Base-by-base conservation (phyloP, 768 basidiomycete genomes). In the Suillus sp. region DNA sequence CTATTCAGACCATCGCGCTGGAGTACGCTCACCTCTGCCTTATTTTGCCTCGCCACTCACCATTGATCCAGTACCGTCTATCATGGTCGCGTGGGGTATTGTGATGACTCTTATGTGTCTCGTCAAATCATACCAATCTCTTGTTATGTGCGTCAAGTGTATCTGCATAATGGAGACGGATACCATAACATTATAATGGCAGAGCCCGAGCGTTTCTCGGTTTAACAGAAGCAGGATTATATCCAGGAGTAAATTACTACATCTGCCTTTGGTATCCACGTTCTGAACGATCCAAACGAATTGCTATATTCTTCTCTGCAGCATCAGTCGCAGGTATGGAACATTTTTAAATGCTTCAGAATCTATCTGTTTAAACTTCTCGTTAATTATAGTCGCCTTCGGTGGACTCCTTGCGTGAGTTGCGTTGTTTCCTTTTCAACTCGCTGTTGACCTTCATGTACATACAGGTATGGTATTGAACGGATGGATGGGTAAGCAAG, bases 291-390 rank as follows among this genome's bases (percentile, higher is more conserved):
- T 86, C 83, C 20, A 75, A 74, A 67, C 81, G 87, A 34, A 80
- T 87, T 61, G 85, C 87, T 4, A 77, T 89, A 40, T 88, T 89
- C 77, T 87, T 87, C 71, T 83, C 83, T 11, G 84, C 86, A 40
- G 85, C 86, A 13, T 86, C 85, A 1, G 69, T 84, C 35, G 81
- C 86, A 20, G 86, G 81, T 72, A 37, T 37, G 70, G 63, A 45
- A 11, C 3, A 20, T n/a, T 35, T 7, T 40, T 1, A 59, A 30
- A 16, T 32, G 20, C 6, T 6, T 11, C 0, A 6, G 2, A 7
- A 11, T 30, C 1, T 13, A 40, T 6, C 10, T 57, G 10, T 11
- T 27, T 20, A n/a, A 57, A 20, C 38, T 11, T 57, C 2, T 40
- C 10, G 13, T 27, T 22, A 3, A 11, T 18, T n/a, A 68, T 48